Base-by-base conservation (phyloP, 306 rosid genomes). In the Amphicarpaea edgeworthii region DNA sequence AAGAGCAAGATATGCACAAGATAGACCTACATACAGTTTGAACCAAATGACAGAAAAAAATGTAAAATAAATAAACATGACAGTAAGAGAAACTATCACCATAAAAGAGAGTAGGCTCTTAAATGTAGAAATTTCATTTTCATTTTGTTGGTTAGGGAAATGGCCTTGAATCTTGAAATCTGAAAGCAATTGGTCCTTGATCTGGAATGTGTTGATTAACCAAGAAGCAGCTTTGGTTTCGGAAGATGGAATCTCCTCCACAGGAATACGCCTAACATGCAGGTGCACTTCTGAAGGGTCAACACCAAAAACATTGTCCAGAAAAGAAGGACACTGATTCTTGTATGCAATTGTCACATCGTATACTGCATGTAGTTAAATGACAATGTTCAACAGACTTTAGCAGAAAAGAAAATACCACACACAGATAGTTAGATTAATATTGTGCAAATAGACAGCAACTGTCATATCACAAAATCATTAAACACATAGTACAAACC, bases 231-330 rank as follows among this genome's bases (percentile, higher is more conserved):
- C 86, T 70, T 88, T 63, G 7, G 68, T 73, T 61, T 85, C 90
- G 3, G 97, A 84, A 32, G 32, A 70, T 4, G 99, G 96, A 58
- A 96, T 89, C 43, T 87, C 88, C 19, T 68, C 86, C 0, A 86
- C 51, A 15, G 88, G 85, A 65, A 96, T 81, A 30, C 99, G 91
- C 66, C 85, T 82, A 69, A 92, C 77, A 76, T 96, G 96, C 17
- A 96, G 43, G 77, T 96, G 98, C 68, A 96, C 99, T 86, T 92
- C 99, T 43, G 97, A 90, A 66, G 99, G 99, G 83, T 88, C 93
- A 30, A 92, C 70, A 9, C 99, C 99, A 30, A 92, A 96, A 23
- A 84, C 98, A 57, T 92, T 96, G 91, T 96, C 99, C 76, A 87
- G 34, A 84, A 96, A 96, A 34, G 93, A 79, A 72, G 99, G 99